Evolutionary conservation across 371 early-diverging fungal genomes (phyloP).

Genomic region (Lichtheimia ramosa): DNA sequence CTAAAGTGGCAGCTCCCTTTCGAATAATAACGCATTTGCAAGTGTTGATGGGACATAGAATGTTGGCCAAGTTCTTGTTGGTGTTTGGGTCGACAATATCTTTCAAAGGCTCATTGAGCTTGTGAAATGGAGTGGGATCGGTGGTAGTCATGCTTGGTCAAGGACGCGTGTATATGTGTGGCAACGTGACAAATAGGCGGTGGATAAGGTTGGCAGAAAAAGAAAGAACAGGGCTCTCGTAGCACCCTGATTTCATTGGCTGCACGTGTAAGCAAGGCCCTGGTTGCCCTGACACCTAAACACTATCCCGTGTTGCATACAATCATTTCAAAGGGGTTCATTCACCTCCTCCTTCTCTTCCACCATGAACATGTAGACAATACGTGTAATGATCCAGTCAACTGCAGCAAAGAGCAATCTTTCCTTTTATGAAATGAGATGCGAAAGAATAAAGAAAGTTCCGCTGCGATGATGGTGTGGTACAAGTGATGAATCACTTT

Average conservation of each 20-base stretch:
- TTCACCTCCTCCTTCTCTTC: too few species aligned
- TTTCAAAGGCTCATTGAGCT: slow-evolving; percentile 21
- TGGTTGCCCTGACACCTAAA: neutral
- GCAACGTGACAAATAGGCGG: neutral
- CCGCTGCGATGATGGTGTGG: too few species aligned
- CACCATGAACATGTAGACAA: too few species aligned
- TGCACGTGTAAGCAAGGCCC: neutral
- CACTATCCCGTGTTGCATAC: neutral
- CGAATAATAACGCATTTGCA: slow-evolving; percentile 40
- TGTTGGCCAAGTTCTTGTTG: slow-evolving; percentile 32
- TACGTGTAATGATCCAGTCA: too few species aligned
- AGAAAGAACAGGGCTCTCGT: neutral
- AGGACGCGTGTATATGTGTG: neutral
- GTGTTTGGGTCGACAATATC: slow-evolving; percentile 20
- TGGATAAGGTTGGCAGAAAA: neutral
- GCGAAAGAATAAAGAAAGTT: too few species aligned
- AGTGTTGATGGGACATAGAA: slow-evolving; percentile 40
- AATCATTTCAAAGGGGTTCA: neutral
- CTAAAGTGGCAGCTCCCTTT: slow-evolving; percentile 33
- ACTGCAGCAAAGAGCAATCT: too few species aligned
- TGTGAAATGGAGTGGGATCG: slow-evolving; percentile 22
- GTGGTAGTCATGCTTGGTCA: slow-evolving; percentile 7
- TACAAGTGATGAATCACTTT: too few species aligned
- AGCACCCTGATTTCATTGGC: neutral
- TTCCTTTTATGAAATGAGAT: too few species aligned